Evolutionary conservation across 2,329 filamentous ascomycete genomes (phyloP).

Genomic region (Colletotrichum sp.): DNA sequence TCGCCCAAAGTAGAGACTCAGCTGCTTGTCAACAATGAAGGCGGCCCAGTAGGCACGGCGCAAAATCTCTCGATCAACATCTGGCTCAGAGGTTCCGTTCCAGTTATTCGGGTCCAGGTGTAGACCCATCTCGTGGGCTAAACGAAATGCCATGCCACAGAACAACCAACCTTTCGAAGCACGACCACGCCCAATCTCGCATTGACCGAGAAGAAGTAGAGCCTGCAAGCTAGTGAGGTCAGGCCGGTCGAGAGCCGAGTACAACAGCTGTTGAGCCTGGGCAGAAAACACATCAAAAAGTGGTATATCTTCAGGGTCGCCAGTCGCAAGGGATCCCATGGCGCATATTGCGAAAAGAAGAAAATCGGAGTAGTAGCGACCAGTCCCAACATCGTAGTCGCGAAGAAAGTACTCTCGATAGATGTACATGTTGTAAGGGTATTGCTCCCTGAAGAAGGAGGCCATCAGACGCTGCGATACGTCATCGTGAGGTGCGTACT

Average conservation of each 20-base stretch:
- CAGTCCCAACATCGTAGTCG: conserved; percentile 51
- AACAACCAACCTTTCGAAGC: conserved; percentile 57
- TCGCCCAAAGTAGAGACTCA: conserved; percentile 56
- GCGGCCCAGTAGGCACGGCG: conserved; percentile 56
- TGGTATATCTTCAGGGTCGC: conserved; percentile 36
- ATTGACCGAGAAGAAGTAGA: conserved; percentile 49
- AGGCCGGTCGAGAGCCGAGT: conserved; percentile 47
- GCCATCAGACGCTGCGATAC: conserved; percentile 51
- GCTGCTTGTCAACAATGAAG: conserved; percentile 55
- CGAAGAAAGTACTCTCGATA: conserved; percentile 57
- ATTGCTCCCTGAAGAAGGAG: conserved; percentile 52
- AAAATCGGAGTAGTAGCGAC: conserved; percentile 54
- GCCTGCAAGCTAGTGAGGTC: conserved; percentile 53
- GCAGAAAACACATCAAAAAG: not conserved
- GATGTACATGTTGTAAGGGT: conserved; percentile 54
- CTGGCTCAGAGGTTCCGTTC: conserved; percentile 40
- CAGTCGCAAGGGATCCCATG: conserved; percentile 51
- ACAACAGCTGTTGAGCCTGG: conserved; percentile 42
- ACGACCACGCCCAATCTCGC: conserved; percentile 52
- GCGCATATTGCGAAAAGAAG: conserved; percentile 55
- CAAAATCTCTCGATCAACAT: conserved; percentile 51
- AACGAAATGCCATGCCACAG: conserved; percentile 56
- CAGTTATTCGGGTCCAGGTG: conserved; percentile 58
- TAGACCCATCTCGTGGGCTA: conserved; percentile 57
- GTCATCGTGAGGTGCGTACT: conserved; percentile 47